These are phyloP conservation scores for Heliosperma pusillum DNA, from an alignment of 148 eudicot genomes.

Conservation along the genomic window DNA sequence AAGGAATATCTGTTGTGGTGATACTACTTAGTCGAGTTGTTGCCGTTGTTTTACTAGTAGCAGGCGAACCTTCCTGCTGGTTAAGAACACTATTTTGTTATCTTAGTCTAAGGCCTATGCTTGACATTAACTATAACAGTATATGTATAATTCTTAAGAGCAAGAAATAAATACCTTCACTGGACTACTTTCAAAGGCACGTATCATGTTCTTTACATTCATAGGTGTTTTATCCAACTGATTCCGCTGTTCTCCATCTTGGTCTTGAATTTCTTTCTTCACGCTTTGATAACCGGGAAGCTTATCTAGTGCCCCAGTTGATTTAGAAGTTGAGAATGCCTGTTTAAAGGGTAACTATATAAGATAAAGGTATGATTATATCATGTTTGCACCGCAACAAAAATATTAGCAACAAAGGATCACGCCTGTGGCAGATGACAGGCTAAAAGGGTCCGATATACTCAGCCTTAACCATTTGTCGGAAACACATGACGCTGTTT, in stretches of 20 bases:
- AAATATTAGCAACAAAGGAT: too few species aligned
- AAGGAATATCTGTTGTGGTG: conserved; percentile 17
- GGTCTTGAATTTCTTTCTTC: conserved; percentile 24
- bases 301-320: conserved; percentile 30
- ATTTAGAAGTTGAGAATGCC: conserved; percentile 27
- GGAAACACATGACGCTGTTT: too few species aligned
- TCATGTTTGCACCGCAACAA: too few species aligned
- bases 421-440: too few species aligned
- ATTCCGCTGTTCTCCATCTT: conserved; percentile 33
- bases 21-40: conserved; percentile 33
- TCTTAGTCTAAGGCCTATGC: conserved; percentile 11
- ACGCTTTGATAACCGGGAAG: conserved; percentile 13
- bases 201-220: conserved; percentile 66
- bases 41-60: conserved; percentile 25
- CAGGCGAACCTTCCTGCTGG: conserved; percentile 50
- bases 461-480: too few species aligned
- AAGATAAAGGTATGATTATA: neutral
- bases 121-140: conserved; percentile 6
- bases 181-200: conserved; percentile 62
- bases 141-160: conserved; percentile 16
- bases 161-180: conserved; percentile 51
- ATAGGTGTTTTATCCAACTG: conserved; percentile 47
- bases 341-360: conserved; percentile 13
- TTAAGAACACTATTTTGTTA: conserved; percentile 21
- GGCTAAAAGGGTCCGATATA: too few species aligned